Evolutionary conservation across 2,329 filamentous ascomycete species (phyloP).

Genomic region (Gaeumannomyces sp.): DNA sequence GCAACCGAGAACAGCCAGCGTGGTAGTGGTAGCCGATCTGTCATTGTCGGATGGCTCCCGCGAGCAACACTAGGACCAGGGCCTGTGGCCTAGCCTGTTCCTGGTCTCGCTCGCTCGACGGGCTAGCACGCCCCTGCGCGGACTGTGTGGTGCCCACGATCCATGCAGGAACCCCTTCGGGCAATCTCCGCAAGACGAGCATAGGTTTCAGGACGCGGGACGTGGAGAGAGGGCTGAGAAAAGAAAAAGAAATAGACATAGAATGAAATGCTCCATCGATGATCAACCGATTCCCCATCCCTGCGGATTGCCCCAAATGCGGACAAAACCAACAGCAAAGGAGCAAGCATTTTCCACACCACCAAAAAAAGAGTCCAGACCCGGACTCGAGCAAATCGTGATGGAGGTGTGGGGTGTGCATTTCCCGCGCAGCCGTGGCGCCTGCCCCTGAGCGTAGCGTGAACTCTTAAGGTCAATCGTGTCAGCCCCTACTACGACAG

Average conservation of each 20-base stretch:
- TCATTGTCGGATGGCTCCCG: neutral
- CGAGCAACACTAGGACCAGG: neutral
- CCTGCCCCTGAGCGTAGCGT: neutral
- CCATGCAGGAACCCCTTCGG: neutral
- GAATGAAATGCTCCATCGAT: neutral
- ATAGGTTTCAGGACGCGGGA: neutral
- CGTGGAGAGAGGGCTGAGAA: neutral
- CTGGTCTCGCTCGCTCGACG: no score
- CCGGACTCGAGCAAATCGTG: no score
- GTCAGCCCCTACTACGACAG: neutral
- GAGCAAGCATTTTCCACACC: no score
- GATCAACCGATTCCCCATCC: neutral
- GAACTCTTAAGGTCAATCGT: neutral
- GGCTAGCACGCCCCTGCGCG: neutral
- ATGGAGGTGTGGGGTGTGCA: no score
- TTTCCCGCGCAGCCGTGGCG: neutral
- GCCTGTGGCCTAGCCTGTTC: neutral
- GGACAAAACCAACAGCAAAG: neutral
- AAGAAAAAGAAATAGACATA: neutral
- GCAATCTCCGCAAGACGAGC: neutral
- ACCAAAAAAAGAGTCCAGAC: no score
- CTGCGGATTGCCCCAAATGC: neutral
- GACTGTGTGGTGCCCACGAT: neutral
- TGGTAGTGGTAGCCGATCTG: neutral
- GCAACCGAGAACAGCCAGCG: no score